Conservation (phyloP, 257 asterid genomes). For the Salvia hispanica region DNA sequence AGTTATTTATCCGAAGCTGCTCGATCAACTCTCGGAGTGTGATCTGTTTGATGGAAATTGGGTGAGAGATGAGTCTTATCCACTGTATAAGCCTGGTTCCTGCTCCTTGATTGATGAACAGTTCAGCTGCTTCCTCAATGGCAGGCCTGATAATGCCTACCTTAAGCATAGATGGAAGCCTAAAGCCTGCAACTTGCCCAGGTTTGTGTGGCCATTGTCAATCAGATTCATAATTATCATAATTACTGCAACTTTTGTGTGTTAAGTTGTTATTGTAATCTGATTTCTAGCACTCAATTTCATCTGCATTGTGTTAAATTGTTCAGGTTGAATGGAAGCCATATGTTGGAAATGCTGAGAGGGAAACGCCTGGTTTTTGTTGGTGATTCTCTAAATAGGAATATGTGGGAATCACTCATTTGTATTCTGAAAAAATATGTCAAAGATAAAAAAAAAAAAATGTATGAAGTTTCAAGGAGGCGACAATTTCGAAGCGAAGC, state of each 20-base stretch:
- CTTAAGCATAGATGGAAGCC: conserved; percentile 82
- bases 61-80: conserved; percentile 84
- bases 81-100: conserved; percentile 83
- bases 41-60: conserved; percentile 86
- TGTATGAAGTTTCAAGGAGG: conserved; percentile 63
- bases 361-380: conserved; percentile 69
- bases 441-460: conserved; percentile 52
- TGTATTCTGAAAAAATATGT: conserved; percentile 67
- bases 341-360: conserved; percentile 66
- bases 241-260: background rate
- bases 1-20: background rate
- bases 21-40: conserved; percentile 49
- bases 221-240: conserved; percentile 3
- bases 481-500: conserved; percentile 58
- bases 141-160: conserved; percentile 74
- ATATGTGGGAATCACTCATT: conserved; percentile 86
- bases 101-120: conserved; percentile 94
- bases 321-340: conserved; percentile 59
- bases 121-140: conserved; percentile 76
- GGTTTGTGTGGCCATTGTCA: conserved; percentile 54
- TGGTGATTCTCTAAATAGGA: conserved; percentile 76
- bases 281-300: background rate
- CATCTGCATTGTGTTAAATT: background rate
- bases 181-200: conserved; percentile 74
- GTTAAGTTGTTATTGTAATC: background rate